Evolutionary conservation across 148 eudicot species (phyloP), one percentile per base, ranked within the genome.

Genomic region (Arbutus unedo): DNA sequence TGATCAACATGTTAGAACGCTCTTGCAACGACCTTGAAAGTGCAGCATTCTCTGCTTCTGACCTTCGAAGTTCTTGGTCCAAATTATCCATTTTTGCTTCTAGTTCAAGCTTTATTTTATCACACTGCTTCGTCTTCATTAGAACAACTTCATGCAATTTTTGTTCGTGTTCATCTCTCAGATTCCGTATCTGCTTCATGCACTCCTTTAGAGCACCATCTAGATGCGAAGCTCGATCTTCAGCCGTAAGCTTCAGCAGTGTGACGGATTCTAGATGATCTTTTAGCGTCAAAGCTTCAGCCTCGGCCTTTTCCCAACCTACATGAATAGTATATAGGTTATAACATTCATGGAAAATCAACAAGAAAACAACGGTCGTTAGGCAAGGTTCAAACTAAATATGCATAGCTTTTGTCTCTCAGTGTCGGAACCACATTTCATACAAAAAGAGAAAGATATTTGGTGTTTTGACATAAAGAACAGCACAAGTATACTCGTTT

Each of bases 241-340:
- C 99, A 16, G 93, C 97, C 38, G 95, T 91, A 55, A 97, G 92
- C 88, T 97, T 97, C 70, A 91, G 86, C 44, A 97, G 90, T 6
- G 98, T 94, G 74, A 97, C 98, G 41, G 99, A 85, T 79, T 97
- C 99, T n/a, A 97, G 86, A 80, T 97, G 95, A 86, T 85, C 89
- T 90, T 93, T 97, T 79, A 97, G 83, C 8, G 98, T 84, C 79
- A 91, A 83, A 84, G 98, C 98, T 89, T 97, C 99, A 7, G 95
- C 91, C 71, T 97, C 99, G 51, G 98, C 99, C 90, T 94, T 97
- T 84, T 97, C 99, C 99, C 99, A 97, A 83, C 99, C 99, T 97
- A 91, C 57, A 79, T 54, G 60, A 31, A 25, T 75, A 21, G 6
- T 50, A 19, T 14, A 13, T 13, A 76, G 19, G 43, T 76, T 76